Percentiles rank a stretch among this genome's conserved stretches.
phyloP scores from a whole-genome alignment of 495 filamentous ascomycete species.

The Neurospora sp. region DNA sequence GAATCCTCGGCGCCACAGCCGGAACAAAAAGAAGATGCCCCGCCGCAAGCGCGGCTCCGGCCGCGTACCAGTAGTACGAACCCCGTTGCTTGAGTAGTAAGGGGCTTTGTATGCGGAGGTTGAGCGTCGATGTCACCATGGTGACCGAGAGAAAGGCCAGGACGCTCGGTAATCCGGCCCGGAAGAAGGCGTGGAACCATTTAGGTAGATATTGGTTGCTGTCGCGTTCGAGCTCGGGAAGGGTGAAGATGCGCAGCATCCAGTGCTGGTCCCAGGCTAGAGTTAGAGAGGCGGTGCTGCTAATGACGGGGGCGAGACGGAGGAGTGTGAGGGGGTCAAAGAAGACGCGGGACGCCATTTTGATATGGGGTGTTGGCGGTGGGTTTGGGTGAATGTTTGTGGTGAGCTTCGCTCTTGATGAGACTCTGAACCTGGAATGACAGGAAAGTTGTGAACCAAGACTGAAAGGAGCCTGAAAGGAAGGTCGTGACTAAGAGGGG shows the following conservation, averaged over 20 bases:
- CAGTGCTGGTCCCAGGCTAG: slow-evolving; percentile 2
- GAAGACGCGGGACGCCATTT: slow-evolving; percentile 1
- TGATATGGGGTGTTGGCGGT: not conserved
- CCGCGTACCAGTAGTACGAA: not conserved
- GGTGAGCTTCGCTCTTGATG: not conserved
- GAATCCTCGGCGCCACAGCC: not conserved
- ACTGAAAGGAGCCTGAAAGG: not conserved
- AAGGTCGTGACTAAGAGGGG: not conserved
- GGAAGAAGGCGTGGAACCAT: slow-evolving; percentile 1
- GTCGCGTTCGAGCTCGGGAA: not conserved
- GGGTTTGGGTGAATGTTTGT: not conserved
- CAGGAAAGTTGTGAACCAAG: not conserved
- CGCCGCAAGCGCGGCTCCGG: not conserved
- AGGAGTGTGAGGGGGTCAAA: not conserved
- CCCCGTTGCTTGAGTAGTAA: not conserved
- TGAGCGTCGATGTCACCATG: not conserved
- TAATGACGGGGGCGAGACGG: slow-evolving; percentile 3
- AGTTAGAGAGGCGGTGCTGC: not conserved
- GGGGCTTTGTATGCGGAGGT: not conserved
- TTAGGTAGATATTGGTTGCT: not conserved
- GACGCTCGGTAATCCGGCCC: not conserved
- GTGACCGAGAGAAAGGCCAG: not conserved
- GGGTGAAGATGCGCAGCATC: slow-evolving; percentile 1
- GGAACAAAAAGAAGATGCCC: not conserved
- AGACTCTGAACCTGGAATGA: not conserved